Evolutionary conservation across 2,329 filamentous ascomycete species (phyloP).

Genomic region (Sordariomycetes sp.): DNA sequence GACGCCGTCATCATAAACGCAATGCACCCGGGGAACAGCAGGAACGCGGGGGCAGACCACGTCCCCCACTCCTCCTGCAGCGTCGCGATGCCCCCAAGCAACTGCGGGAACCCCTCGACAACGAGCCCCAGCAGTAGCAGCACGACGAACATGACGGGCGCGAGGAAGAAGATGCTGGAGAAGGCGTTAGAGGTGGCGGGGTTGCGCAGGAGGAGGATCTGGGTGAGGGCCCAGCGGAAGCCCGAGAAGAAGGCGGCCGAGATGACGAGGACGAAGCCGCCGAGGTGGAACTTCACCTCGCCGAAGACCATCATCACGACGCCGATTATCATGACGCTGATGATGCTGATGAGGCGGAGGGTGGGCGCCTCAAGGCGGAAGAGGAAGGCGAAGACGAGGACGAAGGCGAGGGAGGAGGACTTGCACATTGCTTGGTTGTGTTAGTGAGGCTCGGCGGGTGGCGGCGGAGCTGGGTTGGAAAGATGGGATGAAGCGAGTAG

Average conservation of each 20-base stretch:
- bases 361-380: slow-evolving; percentile 86
- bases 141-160: slow-evolving; percentile 86
- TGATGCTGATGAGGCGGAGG: slow-evolving; percentile 73
- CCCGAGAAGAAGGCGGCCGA: slow-evolving; percentile 88
- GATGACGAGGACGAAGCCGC: slow-evolving; percentile 88
- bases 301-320: slow-evolving; percentile 98
- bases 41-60: slow-evolving; percentile 52
- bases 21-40: slow-evolving; percentile 80
- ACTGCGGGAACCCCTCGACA: slow-evolving; percentile 63
- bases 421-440: slow-evolving; percentile 74
- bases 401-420: slow-evolving; percentile 89
- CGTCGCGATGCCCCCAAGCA: slow-evolving; percentile 50
- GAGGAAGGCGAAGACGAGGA: slow-evolving; percentile 86
- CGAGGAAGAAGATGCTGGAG: slow-evolving; percentile 94
- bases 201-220: slow-evolving; percentile 87
- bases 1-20: slow-evolving; percentile 95
- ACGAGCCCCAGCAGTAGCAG: slow-evolving; percentile 71
- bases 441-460: slow-evolving; percentile 10
- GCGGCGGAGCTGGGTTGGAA: not conserved
- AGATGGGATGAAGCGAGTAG: not conserved
- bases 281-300: slow-evolving; percentile 75
- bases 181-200: slow-evolving; percentile 94
- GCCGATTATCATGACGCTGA: slow-evolving; percentile 80
- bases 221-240: slow-evolving; percentile 96
- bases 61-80: slow-evolving; percentile 57